Evolutionary conservation across 2,329 filamentous ascomycete species (phyloP), one percentile per base, ranked within the genome.

Genomic region (Acephala macrosclerotiorum): DNA sequence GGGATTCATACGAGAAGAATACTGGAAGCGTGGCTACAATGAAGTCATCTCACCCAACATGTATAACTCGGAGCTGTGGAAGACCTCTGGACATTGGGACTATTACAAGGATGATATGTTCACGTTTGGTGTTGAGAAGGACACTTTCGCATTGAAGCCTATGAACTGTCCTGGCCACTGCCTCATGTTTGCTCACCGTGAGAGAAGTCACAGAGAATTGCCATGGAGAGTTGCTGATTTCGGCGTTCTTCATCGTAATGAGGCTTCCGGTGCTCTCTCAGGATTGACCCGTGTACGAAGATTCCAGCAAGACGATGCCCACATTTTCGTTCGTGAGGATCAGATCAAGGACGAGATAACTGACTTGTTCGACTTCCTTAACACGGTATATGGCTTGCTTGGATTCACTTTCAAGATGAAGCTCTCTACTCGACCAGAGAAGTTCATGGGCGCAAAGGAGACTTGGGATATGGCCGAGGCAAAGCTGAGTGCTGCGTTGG

Each of bases 91-190:
- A 58, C 96, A 98, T 79, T 97, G 95, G 94, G 88, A 91, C 66
- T 89, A 94, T 77, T 96, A 97, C 83, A 88, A 94, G 76, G 95
- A 98, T 70, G 94, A 97, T 81, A 98, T 98, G 95, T 94, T 94
- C 79, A 89, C 89, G n/a, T 89, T 97, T 72, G 84, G 88, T 63
- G 82, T 91, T 36, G 94, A 97, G 78, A 97, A 97, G 83, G 91
- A 91, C 69, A 84, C 89, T 71, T 94, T 90, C 83, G 94, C 89
- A 18, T 82, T 98, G 60, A 98, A 98, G 82, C 95, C 95, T 33
- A 98, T 98, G 96, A 98, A 98, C 82, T 99, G 96, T 81, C 96
- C 96, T 3, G 94, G 94, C 33, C 95, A 98, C 80, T 96, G 92
- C 79, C 82, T 96, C 71, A 91, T 97, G 75, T 97, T 97, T 79